Evolutionary conservation across 2,329 filamentous ascomycete species (phyloP), one percentile per base, ranked within the genome.

Genomic region (Curvularia eragrostidis): DNA sequence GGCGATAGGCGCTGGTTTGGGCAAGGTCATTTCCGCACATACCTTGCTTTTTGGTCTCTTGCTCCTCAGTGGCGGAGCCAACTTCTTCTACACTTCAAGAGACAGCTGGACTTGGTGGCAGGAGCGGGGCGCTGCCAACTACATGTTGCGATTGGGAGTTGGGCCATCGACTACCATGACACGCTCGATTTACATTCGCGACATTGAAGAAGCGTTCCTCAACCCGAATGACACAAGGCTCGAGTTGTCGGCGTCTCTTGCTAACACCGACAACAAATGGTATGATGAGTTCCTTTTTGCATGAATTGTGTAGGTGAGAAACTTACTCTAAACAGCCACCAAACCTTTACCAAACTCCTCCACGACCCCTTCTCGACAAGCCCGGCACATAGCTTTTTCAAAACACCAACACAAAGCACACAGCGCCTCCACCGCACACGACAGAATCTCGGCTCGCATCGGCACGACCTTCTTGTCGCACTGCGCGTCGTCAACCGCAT

Each of bases 381-480:
- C 23, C 54, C 68, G 24, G 49, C 65, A 2, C 49, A 64, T 28
- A 69, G 68, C 5, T 64, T 65, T 26, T 56, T 67, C 18, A 67
- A 56, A n/a, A 60, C 71, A 1, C 71, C 71, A 3, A 69, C 64
- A 32, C 62, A 69, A 43, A 69, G 71, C 42, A 76, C 78, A 9
- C 84, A 83, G 13, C 85, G 84, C 24, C 83, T 98, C 30, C 87
- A 90, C 48, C 86, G 89, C 38, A 91, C 92, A n/a, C 85, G 94
- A 9, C 91, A 96, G 76, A 86, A 89, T 23, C 85, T 99, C 0
- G 94, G 91, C 0, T 82, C 86, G 2, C 95, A 97, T 74, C 85
- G 95, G 2, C 92, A 99, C 75, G 93, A 98, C 72, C 82, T 99
- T 19, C 80, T 98, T 2, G 93, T 99, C 5, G 93, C 93, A 5